These are phyloP conservation scores for Chenopodium berlandieri DNA, from an alignment of 148 eudicot species.

Conservation along the genomic window DNA sequence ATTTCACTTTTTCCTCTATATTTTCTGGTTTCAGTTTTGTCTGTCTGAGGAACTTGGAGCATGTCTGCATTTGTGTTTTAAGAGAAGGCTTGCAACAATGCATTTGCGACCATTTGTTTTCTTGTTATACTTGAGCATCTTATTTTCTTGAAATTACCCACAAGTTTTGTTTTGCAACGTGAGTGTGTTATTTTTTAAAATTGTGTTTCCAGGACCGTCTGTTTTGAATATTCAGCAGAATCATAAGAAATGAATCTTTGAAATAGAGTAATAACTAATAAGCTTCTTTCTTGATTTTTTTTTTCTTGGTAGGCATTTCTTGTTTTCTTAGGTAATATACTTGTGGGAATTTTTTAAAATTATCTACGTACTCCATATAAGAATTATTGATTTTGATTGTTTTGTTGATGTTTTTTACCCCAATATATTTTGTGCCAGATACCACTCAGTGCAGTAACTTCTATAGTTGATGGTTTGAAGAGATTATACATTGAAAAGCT, in stretches of 20 bases:
- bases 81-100: background rate
- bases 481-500: constrained; percentile 73
- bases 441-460: constrained; percentile 63
- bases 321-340: background rate
- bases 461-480: constrained; percentile 89
- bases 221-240: background rate
- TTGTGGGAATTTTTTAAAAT: no score
- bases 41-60: background rate
- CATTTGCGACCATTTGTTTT: background rate
- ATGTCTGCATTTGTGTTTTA: background rate
- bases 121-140: background rate
- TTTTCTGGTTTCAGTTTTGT: constrained; percentile 3
- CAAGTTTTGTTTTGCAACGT: background rate
- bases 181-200: background rate
- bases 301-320: background rate
- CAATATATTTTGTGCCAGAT: constrained; percentile 25
- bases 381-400: background rate
- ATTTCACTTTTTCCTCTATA: background rate
- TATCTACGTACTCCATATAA: no score
- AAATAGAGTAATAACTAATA: background rate
- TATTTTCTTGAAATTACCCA: background rate
- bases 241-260: background rate
- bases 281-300: background rate
- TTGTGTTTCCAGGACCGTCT: background rate
- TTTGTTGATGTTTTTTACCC: constrained; percentile 2